Conservation (phyloP, 1,139 yeast genomes). For the Debaryomyces coudertii region DNA sequence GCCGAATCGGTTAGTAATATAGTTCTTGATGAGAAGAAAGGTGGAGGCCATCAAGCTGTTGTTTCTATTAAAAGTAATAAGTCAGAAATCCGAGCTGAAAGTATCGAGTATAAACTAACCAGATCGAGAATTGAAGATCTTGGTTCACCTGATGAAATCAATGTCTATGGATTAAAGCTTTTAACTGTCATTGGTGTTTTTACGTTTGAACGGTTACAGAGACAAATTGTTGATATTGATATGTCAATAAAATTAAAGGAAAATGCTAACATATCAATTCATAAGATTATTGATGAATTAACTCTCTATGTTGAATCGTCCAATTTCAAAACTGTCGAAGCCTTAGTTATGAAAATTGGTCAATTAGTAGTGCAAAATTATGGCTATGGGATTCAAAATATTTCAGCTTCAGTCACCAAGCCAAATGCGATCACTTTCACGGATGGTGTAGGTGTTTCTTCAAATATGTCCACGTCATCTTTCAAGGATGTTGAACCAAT, state of each 20-base stretch:
- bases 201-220: constrained; percentile 80
- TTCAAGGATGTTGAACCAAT: constrained; percentile 33
- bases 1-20: constrained; percentile 55
- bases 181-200: constrained; percentile 88
- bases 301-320: constrained; percentile 68
- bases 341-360: constrained; percentile 75
- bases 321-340: constrained; percentile 90
- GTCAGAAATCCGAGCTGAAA: constrained; percentile 59
- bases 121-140: constrained; percentile 28
- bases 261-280: constrained; percentile 35
- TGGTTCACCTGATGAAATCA: constrained; percentile 42
- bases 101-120: constrained; percentile 41
- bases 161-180: constrained; percentile 56
- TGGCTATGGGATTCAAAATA: constrained; percentile 38
- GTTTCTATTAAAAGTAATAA: constrained; percentile 52
- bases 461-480: constrained; percentile 49
- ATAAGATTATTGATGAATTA: constrained; percentile 47
- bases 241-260: constrained; percentile 48
- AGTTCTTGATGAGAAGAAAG: constrained; percentile 50
- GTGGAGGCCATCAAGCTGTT: constrained; percentile 55
- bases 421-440: constrained; percentile 89
- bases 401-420: constrained; percentile 70
- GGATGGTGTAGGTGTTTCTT: constrained; percentile 86
- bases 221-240: constrained; percentile 73
- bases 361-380: constrained; percentile 55